A percentile compares a stretch with the other conserved stretches of the same genome.
Evolutionary conservation across 2,329 filamentous ascomycete species (phyloP).

Genomic region (Bipolaris cookei): DNA sequence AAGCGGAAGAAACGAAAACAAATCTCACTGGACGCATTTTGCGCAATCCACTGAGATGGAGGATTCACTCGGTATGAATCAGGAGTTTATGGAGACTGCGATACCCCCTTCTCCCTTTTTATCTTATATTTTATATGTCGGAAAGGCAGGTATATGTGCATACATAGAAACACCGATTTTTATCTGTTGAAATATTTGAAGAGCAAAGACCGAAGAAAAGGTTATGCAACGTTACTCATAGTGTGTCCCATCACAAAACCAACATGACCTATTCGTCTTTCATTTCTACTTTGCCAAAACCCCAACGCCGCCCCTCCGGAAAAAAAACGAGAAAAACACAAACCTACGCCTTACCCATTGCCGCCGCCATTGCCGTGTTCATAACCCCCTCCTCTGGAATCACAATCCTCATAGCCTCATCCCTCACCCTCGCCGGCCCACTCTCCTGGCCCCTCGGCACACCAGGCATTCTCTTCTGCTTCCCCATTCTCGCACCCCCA

Average conservation of each 20-base stretch:
- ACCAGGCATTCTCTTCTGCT: slow-evolving; percentile 25
- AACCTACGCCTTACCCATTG: neutral
- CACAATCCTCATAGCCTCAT: slow-evolving; percentile 38
- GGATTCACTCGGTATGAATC: neutral
- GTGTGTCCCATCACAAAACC: too few species aligned
- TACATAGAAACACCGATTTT: neutral
- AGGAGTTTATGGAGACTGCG: slow-evolving; percentile 3
- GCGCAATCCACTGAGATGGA: too few species aligned
- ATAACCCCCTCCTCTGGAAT: slow-evolving; percentile 31
- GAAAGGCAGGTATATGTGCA: neutral
- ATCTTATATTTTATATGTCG: neutral
- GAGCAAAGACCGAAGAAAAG: neutral
- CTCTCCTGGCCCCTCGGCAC: slow-evolving; percentile 31
- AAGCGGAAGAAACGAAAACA: neutral
- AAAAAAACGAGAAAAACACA: neutral
- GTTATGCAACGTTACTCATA: too few species aligned
- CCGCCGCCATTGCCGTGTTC: slow-evolving; percentile 27
- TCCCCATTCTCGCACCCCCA: slow-evolving; percentile 24
- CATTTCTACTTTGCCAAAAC: neutral
- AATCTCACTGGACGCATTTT: too few species aligned
- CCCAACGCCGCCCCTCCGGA: neutral
- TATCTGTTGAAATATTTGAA: neutral
- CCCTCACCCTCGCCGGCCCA: slow-evolving; percentile 40
- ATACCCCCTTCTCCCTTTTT: neutral
- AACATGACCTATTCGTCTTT: neutral